Conservation (phyloP, 495 filamentous ascomycete genomes). For the Friedmanniomyces endolithicus region DNA sequence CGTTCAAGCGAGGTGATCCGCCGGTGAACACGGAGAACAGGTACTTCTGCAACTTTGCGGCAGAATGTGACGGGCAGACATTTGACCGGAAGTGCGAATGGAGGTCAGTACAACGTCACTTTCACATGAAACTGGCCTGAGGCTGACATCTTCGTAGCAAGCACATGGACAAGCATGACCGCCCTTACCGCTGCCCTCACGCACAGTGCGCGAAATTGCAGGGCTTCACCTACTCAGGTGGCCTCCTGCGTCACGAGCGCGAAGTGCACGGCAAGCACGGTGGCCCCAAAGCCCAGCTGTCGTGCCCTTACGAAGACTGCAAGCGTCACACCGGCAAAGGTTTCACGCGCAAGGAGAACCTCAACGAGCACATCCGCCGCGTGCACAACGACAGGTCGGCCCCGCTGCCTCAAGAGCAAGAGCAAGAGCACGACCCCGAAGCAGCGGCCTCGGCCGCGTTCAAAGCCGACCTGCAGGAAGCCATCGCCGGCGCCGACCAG, state of each 20-base stretch:
- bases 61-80: constrained; percentile 45
- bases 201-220: constrained; percentile 73
- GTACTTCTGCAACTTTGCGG: constrained; percentile 51
- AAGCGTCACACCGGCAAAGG: constrained; percentile 64
- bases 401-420: constrained; percentile 1
- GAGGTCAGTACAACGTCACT: constrained; percentile 50
- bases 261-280: constrained; percentile 83
- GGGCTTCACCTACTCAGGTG: constrained; percentile 88
- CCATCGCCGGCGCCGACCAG: not conserved
- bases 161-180: constrained; percentile 94
- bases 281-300: constrained; percentile 62
- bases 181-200: constrained; percentile 72
- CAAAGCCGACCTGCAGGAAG: constrained; percentile 21
- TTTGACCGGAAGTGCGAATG: constrained; percentile 84
- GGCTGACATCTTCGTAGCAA: constrained; percentile 41
- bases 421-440: constrained; percentile 39
- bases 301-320: constrained; percentile 70
- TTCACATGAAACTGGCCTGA: not conserved
- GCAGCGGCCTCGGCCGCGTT: constrained; percentile 28
- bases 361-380: constrained; percentile 73
- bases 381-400: constrained; percentile 37
- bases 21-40: constrained; percentile 54
- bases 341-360: constrained; percentile 77
- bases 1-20: constrained; percentile 37
- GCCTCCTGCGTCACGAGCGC: constrained; percentile 73